Conservation (phyloP, 345 rosid genomes). For the Isatis tinctoria region DNA sequence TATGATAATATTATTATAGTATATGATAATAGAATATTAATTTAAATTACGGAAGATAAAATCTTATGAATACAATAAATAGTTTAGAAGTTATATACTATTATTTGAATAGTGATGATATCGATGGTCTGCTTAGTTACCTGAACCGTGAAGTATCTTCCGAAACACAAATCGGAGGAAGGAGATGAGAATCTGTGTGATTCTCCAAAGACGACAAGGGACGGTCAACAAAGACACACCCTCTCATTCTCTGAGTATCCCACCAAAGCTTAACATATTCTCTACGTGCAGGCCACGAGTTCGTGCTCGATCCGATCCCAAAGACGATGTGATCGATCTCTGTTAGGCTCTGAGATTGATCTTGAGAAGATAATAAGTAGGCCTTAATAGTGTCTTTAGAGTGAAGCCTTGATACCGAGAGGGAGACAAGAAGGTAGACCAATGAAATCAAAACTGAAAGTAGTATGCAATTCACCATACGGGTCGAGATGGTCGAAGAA, state of each 20-base stretch:
- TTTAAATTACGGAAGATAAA: background rate
- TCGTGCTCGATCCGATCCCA: slow-evolving; percentile 55
- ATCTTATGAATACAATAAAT: background rate
- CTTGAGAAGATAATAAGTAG: slow-evolving; percentile 28
- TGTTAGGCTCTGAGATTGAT: slow-evolving; percentile 33
- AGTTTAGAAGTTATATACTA: background rate
- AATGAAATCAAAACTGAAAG: slow-evolving; percentile 40
- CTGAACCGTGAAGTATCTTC: slow-evolving; percentile 67
- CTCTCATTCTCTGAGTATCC: slow-evolving; percentile 54
- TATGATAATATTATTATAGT: background rate
- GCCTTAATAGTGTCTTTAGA: slow-evolving; percentile 28
- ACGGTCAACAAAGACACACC: slow-evolving; percentile 58
- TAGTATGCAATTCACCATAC: slow-evolving; percentile 36
- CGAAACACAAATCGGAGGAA: slow-evolving; percentile 69
- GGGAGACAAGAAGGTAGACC: slow-evolving; percentile 41
- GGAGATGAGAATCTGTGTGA: slow-evolving; percentile 21
- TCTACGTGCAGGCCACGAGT: slow-evolving; percentile 52
- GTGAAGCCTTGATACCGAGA: slow-evolving; percentile 38
- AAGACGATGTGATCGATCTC: slow-evolving; percentile 60
- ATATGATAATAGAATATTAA: background rate
- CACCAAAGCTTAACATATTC: slow-evolving; percentile 78
- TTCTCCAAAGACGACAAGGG: slow-evolving; percentile 23
- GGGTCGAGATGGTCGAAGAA: slow-evolving; percentile 4
- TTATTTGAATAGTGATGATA: too few species aligned
- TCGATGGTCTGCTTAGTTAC: background rate